Evolutionary conservation across 345 rosid genomes (phyloP).

Genomic region (Moricandia arvensis): DNA sequence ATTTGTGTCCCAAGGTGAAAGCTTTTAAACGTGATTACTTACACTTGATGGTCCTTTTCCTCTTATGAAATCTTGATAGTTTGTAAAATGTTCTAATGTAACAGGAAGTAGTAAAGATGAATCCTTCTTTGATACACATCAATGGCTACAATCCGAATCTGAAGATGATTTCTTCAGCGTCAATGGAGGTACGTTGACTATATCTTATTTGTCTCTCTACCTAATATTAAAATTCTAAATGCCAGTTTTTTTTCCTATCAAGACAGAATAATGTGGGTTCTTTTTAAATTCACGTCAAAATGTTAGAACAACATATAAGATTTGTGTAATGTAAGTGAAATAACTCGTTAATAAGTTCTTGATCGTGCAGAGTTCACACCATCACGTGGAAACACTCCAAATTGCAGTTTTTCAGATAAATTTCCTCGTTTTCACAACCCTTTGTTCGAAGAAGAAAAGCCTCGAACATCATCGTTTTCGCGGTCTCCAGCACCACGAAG

Average conservation of each 20-base stretch:
- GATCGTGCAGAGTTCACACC: constrained; percentile 74
- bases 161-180: constrained; percentile 92
- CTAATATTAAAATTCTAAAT: neutral
- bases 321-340: neutral
- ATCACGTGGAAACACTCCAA: constrained; percentile 78
- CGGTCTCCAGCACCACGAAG: constrained; percentile 50
- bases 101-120: constrained; percentile 85
- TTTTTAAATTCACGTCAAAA: neutral
- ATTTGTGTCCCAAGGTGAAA: constrained; percentile 5
- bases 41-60: neutral
- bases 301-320: neutral
- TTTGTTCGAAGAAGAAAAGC: constrained; percentile 31
- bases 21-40: neutral
- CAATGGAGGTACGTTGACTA: constrained; percentile 63
- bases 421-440: constrained; percentile 44
- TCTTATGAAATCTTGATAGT: neutral
- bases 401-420: constrained; percentile 45
- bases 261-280: neutral
- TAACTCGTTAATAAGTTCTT: neutral
- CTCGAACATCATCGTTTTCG: constrained; percentile 34
- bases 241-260: neutral
- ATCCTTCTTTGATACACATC: constrained; percentile 62
- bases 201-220: neutral
- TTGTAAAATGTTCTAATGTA: constrained; percentile 21
- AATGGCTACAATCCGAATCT: constrained; percentile 80